Evolutionary conservation across 768 basidiomycete species (phyloP), one percentile per base, ranked within the genome.

Genomic region (Mycena olivaceomarginata): DNA sequence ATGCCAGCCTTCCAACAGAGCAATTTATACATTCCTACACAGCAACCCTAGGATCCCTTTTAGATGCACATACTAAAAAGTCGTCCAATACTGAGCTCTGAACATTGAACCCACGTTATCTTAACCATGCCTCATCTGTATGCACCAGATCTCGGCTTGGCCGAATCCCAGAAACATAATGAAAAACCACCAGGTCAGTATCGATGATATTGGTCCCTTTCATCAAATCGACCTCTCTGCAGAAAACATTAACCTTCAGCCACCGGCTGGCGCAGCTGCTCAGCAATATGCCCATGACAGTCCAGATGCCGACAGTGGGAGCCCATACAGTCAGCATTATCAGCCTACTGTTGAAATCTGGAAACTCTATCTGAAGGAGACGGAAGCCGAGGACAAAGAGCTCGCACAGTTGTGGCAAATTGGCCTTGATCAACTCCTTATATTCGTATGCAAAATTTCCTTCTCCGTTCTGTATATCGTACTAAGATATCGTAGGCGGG

Each of bases 131-230:
- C n/a, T n/a, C n/a, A n/a, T n/a, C n/a, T 18, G 48, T 56, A 22
- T 22, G 53, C 53, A 22, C n/a, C 53, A 56, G n/a, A 56, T 22
- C 53, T n/a, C 22, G 53, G n/a, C 16, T 56, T n/a, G 11, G 53
- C 53, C n/a, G 53, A 56, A 56, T 56, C 53, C 53, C 53, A 56
- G 53, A 56, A 22, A 20, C 53, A 56, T 9, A 56, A 56, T n/a
- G n/a, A 15, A 15, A n/a, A 56, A 56, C 1, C n/a, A 4, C 4
- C 53, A 56, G n/a, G 53, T 56, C 2, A 0, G 53, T 20, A 6
- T 22, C 1, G 48, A 56, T 56, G 1, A 4, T 9, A n/a, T n/a
- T n/a, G n/a, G n/a, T n/a, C n/a, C n/a, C n/a, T n/a, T n/a, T n/a
- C n/a, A n/a, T n/a, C n/a, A n/a, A n/a, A n/a, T n/a, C n/a, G n/a